Evolutionary conservation across 2,329 filamentous ascomycete genomes (phyloP), one percentile per base, ranked within the genome.

Genomic region (Phoma sp.): DNA sequence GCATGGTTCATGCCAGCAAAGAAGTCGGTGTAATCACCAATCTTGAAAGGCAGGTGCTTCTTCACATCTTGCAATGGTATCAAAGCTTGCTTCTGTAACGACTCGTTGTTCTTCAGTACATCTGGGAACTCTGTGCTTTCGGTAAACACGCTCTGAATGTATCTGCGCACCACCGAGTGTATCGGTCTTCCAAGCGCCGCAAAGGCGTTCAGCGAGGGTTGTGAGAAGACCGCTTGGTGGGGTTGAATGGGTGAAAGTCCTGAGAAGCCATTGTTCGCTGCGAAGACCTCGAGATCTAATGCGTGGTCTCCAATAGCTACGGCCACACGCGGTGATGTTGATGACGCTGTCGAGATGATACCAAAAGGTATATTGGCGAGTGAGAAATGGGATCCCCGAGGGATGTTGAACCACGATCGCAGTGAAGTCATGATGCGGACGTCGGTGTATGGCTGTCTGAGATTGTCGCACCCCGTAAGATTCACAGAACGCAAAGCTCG

Each of bases 21-120:
- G 78, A 95, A 95, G 74, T 95, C 91, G 1, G 90, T 91, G 73
- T 94, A 95, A 73, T 94, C 90, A 24, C 89, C 88, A 64, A 94
- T 91, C 50, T 82, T 80, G 84, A 95, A 87, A 2, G 91, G 91
- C 7, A 94, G 69, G 67, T 93, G 88, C 69, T 83, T 87, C 59
- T 80, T 84, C 43, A 88, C 84, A 19, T 85, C 77, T 4, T 80
- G 78, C 43, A 86, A 81, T 0, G 82, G 83, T 3, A 92, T 58
- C 12, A 94, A 74, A 0, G 82, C 84, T 48, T 81, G 77, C 52
- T 84, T 77, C 55, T 85, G 84, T 17, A 90, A 76, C 0, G 74
- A 65, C 2, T 74, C 70, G 67, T 92, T 89, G 52, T 87, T 81
- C 67, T 85, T 85, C 22, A 93, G 77, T 1, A 90, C 71, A 10